A percentile compares a stretch with the other conserved stretches of the same genome.
Evolutionary conservation across 2,329 filamentous ascomycete genomes (phyloP).

Genomic region (Trichoderma asperellum): DNA sequence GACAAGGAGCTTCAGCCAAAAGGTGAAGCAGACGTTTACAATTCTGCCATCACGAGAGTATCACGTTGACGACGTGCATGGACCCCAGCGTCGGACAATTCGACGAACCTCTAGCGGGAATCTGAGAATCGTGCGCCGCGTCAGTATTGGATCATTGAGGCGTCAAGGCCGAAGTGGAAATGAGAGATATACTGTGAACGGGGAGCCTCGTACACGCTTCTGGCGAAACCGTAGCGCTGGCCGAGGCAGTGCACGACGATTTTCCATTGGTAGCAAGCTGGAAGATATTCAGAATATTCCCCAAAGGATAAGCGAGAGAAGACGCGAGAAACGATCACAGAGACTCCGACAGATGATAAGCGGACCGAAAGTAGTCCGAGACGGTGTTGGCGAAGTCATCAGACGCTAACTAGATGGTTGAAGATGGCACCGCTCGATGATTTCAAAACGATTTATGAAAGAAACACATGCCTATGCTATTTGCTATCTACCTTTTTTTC

Average conservation of each 20-base stretch:
- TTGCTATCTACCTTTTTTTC: background rate
- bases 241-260: conserved; percentile 38
- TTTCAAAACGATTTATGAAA: background rate
- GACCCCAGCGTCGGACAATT: conserved; percentile 60
- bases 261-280: conserved; percentile 52
- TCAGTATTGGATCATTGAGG: conserved; percentile 51
- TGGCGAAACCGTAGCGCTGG: conserved; percentile 42
- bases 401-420: conserved; percentile 40
- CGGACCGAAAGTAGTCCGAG: conserved; percentile 60
- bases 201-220: conserved; percentile 35
- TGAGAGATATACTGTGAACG: conserved; percentile 42
- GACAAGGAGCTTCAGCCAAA: conserved; percentile 55
- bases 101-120: conserved; percentile 63
- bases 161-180: conserved; percentile 37
- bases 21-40: conserved; percentile 63
- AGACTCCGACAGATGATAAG: conserved; percentile 65
- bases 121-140: conserved; percentile 60
- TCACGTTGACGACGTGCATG: conserved; percentile 40
- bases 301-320: conserved; percentile 60
- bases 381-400: conserved; percentile 62
- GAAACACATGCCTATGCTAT: background rate
- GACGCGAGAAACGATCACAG: conserved; percentile 61
- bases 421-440: background rate
- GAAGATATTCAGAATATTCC: conserved; percentile 59
- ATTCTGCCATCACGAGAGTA: conserved; percentile 57